Conservation (phyloP, 192 early-diverging fungal species). For the Gamsiella multidivaricata region DNA sequence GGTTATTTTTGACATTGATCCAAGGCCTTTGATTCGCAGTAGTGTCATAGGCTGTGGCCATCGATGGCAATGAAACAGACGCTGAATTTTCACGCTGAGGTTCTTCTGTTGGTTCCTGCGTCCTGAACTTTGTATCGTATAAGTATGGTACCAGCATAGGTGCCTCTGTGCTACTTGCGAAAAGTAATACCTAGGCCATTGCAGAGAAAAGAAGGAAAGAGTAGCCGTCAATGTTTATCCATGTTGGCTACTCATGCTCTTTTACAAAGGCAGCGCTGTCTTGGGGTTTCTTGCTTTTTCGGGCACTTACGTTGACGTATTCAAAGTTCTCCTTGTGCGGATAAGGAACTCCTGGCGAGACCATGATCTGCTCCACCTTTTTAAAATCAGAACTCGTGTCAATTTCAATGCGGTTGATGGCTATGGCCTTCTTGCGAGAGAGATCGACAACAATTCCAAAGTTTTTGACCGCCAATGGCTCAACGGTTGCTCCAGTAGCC, state of each 20-base stretch:
- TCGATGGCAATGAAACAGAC: not conserved
- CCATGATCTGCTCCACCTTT: constrained; percentile 65
- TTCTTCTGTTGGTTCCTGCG: constrained; percentile 52
- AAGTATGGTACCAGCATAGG: constrained; percentile 66
- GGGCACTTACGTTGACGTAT: constrained; percentile 62
- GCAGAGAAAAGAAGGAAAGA: not conserved
- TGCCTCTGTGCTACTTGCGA: constrained; percentile 50
- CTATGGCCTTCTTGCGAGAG: constrained; percentile 53
- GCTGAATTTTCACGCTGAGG: constrained; percentile 10
- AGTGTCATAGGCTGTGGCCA: not conserved
- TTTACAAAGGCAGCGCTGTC: no score
- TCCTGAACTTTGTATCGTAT: constrained; percentile 57
- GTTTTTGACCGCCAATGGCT: constrained; percentile 53
- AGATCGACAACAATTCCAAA: constrained; percentile 59
- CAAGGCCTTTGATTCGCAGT: constrained; percentile 43
- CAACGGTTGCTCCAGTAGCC: constrained; percentile 39
- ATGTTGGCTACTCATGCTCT: no score
- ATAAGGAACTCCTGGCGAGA: constrained; percentile 60
- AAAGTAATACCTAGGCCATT: constrained; percentile 56
- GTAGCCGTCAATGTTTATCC: not conserved
- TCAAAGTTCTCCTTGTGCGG: constrained; percentile 62
- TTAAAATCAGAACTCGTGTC: constrained; percentile 55
- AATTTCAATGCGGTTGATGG: constrained; percentile 61
- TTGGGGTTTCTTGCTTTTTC: not conserved
- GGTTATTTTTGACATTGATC: constrained; percentile 64